These are phyloP conservation scores for Kokia cookei DNA, from an alignment of 441 rosid species.

Conservation along the genomic window DNA sequence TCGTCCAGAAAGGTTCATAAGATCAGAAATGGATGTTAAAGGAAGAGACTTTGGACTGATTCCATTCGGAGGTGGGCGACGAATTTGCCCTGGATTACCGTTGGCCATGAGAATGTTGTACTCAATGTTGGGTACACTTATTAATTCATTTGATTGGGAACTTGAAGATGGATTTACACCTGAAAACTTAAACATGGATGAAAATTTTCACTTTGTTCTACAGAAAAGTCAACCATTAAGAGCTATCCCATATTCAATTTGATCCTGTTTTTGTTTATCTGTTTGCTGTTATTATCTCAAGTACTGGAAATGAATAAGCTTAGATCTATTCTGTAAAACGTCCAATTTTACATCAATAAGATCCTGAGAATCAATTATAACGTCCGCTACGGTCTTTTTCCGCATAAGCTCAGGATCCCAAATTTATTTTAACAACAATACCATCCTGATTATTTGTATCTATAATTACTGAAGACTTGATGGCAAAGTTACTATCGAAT, in stretches of 20 bases:
- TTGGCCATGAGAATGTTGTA: slow-evolving; percentile 33
- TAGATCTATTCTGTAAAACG: no score
- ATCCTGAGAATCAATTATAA: no score
- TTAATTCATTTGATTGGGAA: slow-evolving; percentile 33
- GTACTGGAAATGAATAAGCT: no score
- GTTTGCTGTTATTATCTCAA: no score
- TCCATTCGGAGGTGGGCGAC: slow-evolving; percentile 43
- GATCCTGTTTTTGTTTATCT: not conserved
- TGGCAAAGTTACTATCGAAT: not conserved
- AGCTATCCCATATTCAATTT: slow-evolving; percentile 10
- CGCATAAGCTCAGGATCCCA: slow-evolving; percentile 20
- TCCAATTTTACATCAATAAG: no score
- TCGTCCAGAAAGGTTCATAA: slow-evolving; percentile 49
- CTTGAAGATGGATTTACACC: slow-evolving; percentile 20
- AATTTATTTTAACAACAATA: not conserved
- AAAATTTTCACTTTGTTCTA: slow-evolving; percentile 17
- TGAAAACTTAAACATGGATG: slow-evolving; percentile 32
- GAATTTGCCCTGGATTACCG: slow-evolving; percentile 50
- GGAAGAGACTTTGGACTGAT: slow-evolving; percentile 29
- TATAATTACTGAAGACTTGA: no score
- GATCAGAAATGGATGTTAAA: slow-evolving; percentile 27
- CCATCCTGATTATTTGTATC: not conserved
- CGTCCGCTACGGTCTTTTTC: slow-evolving; percentile 9
- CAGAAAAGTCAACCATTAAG: slow-evolving; percentile 21
- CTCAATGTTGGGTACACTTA: slow-evolving; percentile 31